Percentiles rank a stretch among this genome's conserved stretches.
Conservation (phyloP, 2,329 filamentous ascomycete genomes). For the Fusarium pininemorale region DNA sequence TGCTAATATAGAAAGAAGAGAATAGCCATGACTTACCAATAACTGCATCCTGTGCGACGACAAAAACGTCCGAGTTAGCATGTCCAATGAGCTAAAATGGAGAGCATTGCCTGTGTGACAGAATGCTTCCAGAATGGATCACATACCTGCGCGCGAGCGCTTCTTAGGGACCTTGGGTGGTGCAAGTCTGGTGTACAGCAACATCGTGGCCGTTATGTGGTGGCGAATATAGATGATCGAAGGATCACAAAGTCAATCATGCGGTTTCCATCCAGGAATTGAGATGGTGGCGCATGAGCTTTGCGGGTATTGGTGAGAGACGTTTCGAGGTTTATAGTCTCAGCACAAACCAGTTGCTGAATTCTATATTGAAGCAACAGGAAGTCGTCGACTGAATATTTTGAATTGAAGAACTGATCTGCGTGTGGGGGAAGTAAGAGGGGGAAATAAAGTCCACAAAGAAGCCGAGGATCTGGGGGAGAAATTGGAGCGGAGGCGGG, state of each 20-base stretch:
- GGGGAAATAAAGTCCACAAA: conserved; percentile 20
- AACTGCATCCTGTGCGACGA: conserved; percentile 56
- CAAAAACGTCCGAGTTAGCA: conserved; percentile 19
- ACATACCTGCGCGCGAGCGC: conserved; percentile 58
- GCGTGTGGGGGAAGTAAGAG: conserved; percentile 27
- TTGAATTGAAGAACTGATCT: conserved; percentile 24
- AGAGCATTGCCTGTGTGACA: neutral
- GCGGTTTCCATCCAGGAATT: conserved; percentile 27
- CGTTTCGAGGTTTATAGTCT: neutral
- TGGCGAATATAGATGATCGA: conserved; percentile 38
- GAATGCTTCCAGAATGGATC: conserved; percentile 4
- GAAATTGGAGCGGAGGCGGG: conserved; percentile 15
- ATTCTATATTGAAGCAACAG: conserved; percentile 1
- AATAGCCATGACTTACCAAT: conserved; percentile 54
- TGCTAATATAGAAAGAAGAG: neutral
- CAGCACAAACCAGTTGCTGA: neutral
- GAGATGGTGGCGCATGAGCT: conserved; percentile 22
- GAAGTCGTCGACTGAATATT: conserved; percentile 7
- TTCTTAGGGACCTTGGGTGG: conserved; percentile 67
- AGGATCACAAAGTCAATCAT: conserved; percentile 34
- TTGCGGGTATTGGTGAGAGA: neutral
- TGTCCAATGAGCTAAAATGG: neutral
- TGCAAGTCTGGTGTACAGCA: conserved; percentile 67
- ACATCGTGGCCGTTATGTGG: conserved; percentile 51
- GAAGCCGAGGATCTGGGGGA: conserved; percentile 33